Percentiles rank a stretch among this genome's conserved stretches.
Evolutionary conservation across 2,329 filamentous ascomycete species (phyloP).

Genomic region (Talaromyces amestolkiae): DNA sequence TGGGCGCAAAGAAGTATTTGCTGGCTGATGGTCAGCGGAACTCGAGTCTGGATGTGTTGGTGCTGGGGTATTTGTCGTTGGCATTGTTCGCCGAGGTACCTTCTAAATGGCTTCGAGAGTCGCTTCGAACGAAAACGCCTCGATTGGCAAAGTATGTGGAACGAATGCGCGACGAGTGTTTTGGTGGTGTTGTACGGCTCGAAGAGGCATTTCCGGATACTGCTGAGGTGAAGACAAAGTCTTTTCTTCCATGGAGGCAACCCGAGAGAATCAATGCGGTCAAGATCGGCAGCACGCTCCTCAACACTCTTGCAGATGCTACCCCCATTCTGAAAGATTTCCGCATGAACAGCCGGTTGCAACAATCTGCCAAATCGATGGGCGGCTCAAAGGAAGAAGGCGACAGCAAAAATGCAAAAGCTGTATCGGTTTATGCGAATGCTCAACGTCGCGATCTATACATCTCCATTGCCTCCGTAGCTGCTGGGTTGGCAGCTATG

Average conservation of each 20-base stretch:
- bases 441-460: constrained; percentile 35
- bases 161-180: constrained; percentile 38
- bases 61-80: constrained; percentile 74
- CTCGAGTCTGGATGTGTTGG: constrained; percentile 73
- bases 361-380: constrained; percentile 29
- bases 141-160: constrained; percentile 47
- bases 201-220: constrained; percentile 24
- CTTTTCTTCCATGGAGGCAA: constrained; percentile 36
- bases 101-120: constrained; percentile 61
- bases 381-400: constrained; percentile 24
- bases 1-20: constrained; percentile 57
- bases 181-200: constrained; percentile 32
- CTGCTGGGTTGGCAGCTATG: constrained; percentile 35
- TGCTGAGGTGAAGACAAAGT: background rate
- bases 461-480: constrained; percentile 36
- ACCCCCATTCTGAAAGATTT: constrained; percentile 39
- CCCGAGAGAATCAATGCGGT: constrained; percentile 33
- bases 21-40: constrained; percentile 50
- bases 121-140: constrained; percentile 52
- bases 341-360: constrained; percentile 39
- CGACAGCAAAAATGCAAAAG: constrained; percentile 27
- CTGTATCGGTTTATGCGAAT: constrained; percentile 26
- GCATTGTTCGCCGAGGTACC: constrained; percentile 64
- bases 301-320: constrained; percentile 36
- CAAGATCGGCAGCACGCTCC: constrained; percentile 35